Conservation (phyloP, 2,329 filamentous ascomycete species). For the Sclerotinia sclerotiorum region DNA sequence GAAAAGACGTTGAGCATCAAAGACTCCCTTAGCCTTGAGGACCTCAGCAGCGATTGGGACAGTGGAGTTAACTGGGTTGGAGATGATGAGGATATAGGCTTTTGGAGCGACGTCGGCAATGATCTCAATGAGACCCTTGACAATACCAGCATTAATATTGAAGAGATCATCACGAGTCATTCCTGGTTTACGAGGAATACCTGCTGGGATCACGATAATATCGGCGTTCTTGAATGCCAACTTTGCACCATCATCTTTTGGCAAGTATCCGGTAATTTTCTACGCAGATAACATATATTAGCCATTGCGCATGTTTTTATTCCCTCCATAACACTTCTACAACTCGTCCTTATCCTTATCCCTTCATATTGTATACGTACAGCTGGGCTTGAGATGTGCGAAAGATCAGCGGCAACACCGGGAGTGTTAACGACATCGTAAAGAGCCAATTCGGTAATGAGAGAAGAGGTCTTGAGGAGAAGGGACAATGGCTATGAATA, state of each 20-base stretch:
- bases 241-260: conserved; percentile 72
- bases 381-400: conserved; percentile 76
- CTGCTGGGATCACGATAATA: conserved; percentile 95
- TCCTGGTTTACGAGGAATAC: conserved; percentile 90
- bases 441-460: conserved; percentile 76
- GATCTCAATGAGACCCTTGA: conserved; percentile 96
- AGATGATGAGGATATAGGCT: conserved; percentile 95
- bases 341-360: neutral
- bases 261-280: conserved; percentile 84
- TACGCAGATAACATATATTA: conserved; percentile 52
- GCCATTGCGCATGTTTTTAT: neutral
- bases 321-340: no score
- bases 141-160: conserved; percentile 99
- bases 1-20: conserved; percentile 99
- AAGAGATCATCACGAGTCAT: conserved; percentile 99
- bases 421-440: conserved; percentile 72
- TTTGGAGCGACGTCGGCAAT: conserved; percentile 84
- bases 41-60: conserved; percentile 97
- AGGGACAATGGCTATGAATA: conserved; percentile 77
- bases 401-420: conserved; percentile 98
- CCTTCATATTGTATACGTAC: conserved; percentile 17
- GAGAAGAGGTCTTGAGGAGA: conserved; percentile 93
- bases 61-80: conserved; percentile 99
- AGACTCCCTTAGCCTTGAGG: conserved; percentile 92
- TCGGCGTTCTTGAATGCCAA: conserved; percentile 82